Base-by-base conservation (phyloP, 768 basidiomycete genomes). In the Tulasnella sp. region DNA sequence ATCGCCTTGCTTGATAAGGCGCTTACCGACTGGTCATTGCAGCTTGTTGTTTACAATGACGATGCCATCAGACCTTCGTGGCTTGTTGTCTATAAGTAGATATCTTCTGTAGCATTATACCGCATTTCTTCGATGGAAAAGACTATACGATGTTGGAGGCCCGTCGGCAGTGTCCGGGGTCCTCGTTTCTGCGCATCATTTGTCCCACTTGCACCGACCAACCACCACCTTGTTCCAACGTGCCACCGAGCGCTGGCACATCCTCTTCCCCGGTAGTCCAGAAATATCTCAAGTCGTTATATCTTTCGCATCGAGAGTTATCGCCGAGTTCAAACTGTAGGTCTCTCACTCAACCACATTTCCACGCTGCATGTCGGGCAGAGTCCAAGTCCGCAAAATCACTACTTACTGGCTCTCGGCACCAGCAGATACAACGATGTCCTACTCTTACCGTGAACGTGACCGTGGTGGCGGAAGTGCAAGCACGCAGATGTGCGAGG, bases 51-150 rank as follows among this genome's bases (percentile, higher is more conserved):
- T 36, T 77, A 77, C 39, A 52, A 77, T 24, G 40, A 77, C 27
- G 58, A 77, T 68, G 76, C 76, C 36, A 77, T 77, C 19, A 46
- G 76, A 40, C 76, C 76, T 42, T 46, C 76, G 19, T 77, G 76
- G 76, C 76, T 77, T 27, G 52, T 77, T 39, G 38, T 77, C 18
- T 77, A 77, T 24, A 34, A 77, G 36, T 77, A 62, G 58, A 42
- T 75, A 34, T 46, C 12, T 36, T 73, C 42, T 73, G 72, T 39
- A 73, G 38, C 72, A 40, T 9, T 73, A n/a, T 73, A 5, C 31
- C 18, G 58, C 9, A 19, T 31, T 62, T n/a, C 27, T 10, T 31
- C 24, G 58, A 62, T 62, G 21, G 27, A 62, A 62, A 62, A n/a
- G 58, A 31, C 24, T 27, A 62, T 62, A n/a, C 58, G 58, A 62